Conservation (phyloP, 495 filamentous ascomycete genomes). For the Penicillium turbatum region DNA sequence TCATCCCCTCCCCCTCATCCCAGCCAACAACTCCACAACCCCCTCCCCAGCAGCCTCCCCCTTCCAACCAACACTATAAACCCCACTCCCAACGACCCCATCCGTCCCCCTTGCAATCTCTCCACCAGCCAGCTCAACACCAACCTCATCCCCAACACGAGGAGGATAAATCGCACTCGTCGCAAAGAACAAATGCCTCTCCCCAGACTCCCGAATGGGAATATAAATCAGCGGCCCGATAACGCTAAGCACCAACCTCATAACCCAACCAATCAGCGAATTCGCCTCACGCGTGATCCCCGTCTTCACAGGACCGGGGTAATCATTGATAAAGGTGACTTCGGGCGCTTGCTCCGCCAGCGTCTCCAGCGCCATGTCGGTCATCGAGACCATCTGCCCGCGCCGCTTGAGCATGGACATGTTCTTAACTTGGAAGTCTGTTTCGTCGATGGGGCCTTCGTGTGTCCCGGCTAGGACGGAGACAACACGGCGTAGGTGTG, state of each 20-base stretch:
- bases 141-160: conserved; percentile 20
- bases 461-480: conserved; percentile 48
- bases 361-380: conserved; percentile 48
- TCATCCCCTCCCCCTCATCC: conserved; percentile 39
- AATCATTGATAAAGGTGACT: conserved; percentile 55
- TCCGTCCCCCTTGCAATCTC: conserved; percentile 36
- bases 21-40: conserved; percentile 33
- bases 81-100: conserved; percentile 47
- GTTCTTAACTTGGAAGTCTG: conserved; percentile 42
- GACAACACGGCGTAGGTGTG: conserved; percentile 54
- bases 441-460: conserved; percentile 48
- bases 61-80: conserved; percentile 47
- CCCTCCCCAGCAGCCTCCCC: conserved; percentile 33
- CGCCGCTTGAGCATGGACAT: conserved; percentile 21
- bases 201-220: conserved; percentile 43
- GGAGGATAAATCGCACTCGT: conserved; percentile 48
- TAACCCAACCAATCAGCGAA: conserved; percentile 5
- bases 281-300: conserved; percentile 22
- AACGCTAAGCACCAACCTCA: conserved; percentile 12
- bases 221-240: conserved; percentile 29
- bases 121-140: conserved; percentile 29
- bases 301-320: conserved; percentile 51
- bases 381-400: conserved; percentile 42
- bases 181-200: conserved; percentile 51
- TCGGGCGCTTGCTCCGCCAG: conserved; percentile 46